Conservation (phyloP, 108 stramenopile genomes). For the Nannochloropsis granulata region DNA sequence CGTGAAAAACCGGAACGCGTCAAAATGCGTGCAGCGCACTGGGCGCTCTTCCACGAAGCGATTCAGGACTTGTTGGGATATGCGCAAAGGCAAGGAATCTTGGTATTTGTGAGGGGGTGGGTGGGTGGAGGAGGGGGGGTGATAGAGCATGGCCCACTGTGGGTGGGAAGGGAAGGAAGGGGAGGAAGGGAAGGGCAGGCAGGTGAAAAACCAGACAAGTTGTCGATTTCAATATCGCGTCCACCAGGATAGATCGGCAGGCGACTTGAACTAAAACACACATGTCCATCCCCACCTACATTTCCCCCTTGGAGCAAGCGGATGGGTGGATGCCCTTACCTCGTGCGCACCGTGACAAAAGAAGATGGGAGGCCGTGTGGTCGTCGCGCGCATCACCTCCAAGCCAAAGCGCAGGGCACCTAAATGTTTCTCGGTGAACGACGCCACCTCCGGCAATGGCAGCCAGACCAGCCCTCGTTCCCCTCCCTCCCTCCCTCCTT, state of each 20-base stretch:
- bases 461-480: neutral
- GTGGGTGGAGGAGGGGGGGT: conserved; percentile 35
- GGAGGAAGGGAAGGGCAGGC: neutral
- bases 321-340: neutral
- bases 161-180: neutral
- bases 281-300: no score
- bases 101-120: conserved; percentile 48
- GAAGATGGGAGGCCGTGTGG: conserved; percentile 44
- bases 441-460: neutral
- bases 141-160: conserved; percentile 86
- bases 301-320: neutral
- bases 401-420: neutral
- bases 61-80: conserved; percentile 51
- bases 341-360: conserved; percentile 87
- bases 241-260: neutral
- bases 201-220: neutral
- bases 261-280: neutral
- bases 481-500: neutral
- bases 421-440: neutral
- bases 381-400: neutral
- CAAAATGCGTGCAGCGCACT: conserved; percentile 74
- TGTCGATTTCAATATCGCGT: no score
- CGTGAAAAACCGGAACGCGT: conserved; percentile 80
- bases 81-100: conserved; percentile 54
- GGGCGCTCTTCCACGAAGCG: conserved; percentile 53